Evolutionary conservation across 768 basidiomycete species (phyloP).

Genomic region (Boletus pseudopeckii): DNA sequence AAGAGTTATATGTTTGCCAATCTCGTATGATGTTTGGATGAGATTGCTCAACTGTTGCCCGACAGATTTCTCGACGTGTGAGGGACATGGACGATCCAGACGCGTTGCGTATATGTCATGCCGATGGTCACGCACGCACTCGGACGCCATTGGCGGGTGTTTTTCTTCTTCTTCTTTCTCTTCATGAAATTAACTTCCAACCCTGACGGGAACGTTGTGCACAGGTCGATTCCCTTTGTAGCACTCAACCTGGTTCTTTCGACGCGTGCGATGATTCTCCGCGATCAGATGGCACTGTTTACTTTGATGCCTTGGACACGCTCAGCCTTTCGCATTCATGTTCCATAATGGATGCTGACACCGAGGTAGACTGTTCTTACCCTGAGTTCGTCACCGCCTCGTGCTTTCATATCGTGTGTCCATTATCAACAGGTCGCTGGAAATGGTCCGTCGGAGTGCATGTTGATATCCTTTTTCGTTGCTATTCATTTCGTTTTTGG

Average conservation of each 20-base stretch:
- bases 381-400: not conserved
- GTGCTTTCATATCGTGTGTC: not conserved
- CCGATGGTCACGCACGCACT: not conserved
- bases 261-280: slow-evolving; percentile 1
- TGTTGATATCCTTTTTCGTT: slow-evolving; percentile 14
- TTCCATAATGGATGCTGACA: slow-evolving; percentile 3
- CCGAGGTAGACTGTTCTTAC: slow-evolving; percentile 6
- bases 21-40: not conserved
- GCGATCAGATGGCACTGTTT: slow-evolving; percentile 18
- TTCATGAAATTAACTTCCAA: not conserved
- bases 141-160: not conserved
- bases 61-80: slow-evolving; percentile 9
- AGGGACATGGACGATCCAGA: not conserved
- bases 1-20: slow-evolving; percentile 16
- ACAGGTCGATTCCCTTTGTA: slow-evolving; percentile 4
- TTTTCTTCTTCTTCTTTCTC: not conserved
- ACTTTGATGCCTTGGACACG: slow-evolving; percentile 24
- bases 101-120: too few relatives aligned
- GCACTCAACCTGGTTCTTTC: not conserved
- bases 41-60: not conserved
- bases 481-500: slow-evolving; percentile 4
- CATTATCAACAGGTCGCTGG: slow-evolving; percentile 7
- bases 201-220: slow-evolving; percentile 9
- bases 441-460: slow-evolving; percentile 6
- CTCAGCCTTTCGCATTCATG: slow-evolving; percentile 4